Evolutionary conservation across 352 stramenopile species (phyloP).

Genomic region (Phytophthora chlamydospora): DNA sequence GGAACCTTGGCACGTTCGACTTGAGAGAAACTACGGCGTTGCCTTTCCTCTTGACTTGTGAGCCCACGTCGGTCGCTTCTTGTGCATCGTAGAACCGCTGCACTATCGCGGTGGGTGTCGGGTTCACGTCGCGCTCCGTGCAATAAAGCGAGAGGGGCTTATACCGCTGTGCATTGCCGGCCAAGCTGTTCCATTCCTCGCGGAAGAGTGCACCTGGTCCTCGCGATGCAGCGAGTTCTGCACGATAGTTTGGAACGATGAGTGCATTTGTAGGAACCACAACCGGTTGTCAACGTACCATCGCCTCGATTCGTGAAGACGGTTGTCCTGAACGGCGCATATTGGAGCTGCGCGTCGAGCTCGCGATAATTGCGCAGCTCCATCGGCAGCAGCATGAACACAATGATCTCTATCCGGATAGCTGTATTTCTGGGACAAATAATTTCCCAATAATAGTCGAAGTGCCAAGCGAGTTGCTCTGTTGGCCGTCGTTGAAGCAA

Average conservation of each 20-base stretch:
- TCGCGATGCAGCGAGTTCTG: constrained; percentile 26
- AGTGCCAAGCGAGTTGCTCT: too few species aligned
- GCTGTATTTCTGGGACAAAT: constrained; percentile 4
- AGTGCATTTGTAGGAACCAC: neutral
- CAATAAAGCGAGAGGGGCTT: constrained; percentile 34
- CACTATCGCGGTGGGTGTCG: constrained; percentile 43
- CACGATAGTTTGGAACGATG: neutral
- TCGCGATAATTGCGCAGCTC: constrained; percentile 51
- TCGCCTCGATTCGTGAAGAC: constrained; percentile 40
- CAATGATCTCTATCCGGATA: neutral
- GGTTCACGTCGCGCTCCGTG: constrained; percentile 60
- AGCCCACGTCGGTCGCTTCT: constrained; percentile 40
- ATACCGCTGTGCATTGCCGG: constrained; percentile 28
- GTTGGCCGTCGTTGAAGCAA: too few species aligned
- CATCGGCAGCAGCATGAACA: constrained; percentile 47
- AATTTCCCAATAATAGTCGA: constrained; percentile 7
- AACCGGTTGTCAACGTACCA: constrained; percentile 10
- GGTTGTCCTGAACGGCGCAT: constrained; percentile 55
- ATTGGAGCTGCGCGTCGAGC: constrained; percentile 48
- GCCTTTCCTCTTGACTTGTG: constrained; percentile 34
- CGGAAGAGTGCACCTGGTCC: constrained; percentile 49
- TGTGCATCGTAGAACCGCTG: constrained; percentile 55
- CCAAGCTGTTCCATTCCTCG: constrained; percentile 54
- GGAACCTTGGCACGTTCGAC: constrained; percentile 57
- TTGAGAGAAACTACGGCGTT: constrained; percentile 48